Percentiles rank a stretch among this genome's conserved stretches.
These are phyloP conservation scores for Heliamphora pulchella DNA, from an alignment of 179 eudicot species.

Conservation along the genomic window DNA sequence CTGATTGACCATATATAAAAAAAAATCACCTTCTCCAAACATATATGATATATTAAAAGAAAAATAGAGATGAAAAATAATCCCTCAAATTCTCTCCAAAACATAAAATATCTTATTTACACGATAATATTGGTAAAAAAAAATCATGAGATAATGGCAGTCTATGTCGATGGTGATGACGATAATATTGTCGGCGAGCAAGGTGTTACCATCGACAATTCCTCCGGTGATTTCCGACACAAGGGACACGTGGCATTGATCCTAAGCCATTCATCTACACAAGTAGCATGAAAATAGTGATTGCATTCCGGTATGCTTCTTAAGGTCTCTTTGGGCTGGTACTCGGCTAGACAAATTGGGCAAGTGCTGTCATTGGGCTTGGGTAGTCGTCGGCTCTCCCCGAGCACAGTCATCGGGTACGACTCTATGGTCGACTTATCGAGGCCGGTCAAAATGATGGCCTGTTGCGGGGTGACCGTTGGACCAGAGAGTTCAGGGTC, in stretches of 20 bases:
- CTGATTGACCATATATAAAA: too few relatives aligned
- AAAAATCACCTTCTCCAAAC: too few relatives aligned
- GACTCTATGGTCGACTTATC: conserved; percentile 68
- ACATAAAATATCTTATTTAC: too few relatives aligned
- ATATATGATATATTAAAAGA: too few relatives aligned
- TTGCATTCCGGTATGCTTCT: conserved; percentile 71
- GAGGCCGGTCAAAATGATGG: conserved; percentile 39
- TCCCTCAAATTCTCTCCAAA: too few relatives aligned
- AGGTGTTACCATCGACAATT: conserved; percentile 11
- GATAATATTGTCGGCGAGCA: conserved; percentile 12
- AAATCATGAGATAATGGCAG: too few relatives aligned
- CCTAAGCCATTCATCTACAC: conserved; percentile 80
- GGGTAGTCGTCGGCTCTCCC: conserved; percentile 66
- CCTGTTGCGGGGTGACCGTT: conserved; percentile 33
- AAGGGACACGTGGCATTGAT: conserved; percentile 76
- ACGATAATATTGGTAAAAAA: too few relatives aligned
- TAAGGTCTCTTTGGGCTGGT: conserved; percentile 59
- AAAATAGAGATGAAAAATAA: too few relatives aligned
- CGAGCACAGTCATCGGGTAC: conserved; percentile 60
- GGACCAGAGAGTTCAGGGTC: conserved; percentile 28
- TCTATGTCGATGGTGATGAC: conserved; percentile 4
- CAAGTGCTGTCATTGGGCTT: conserved; percentile 48
- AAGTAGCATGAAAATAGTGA: conserved; percentile 75
- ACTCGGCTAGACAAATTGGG: conserved; percentile 73
- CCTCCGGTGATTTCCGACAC: conserved; percentile 62